phyloP scores from a whole-genome alignment of 2,329 filamentous ascomycete genomes.

The Arthrobotrys pseudoclavata region DNA sequence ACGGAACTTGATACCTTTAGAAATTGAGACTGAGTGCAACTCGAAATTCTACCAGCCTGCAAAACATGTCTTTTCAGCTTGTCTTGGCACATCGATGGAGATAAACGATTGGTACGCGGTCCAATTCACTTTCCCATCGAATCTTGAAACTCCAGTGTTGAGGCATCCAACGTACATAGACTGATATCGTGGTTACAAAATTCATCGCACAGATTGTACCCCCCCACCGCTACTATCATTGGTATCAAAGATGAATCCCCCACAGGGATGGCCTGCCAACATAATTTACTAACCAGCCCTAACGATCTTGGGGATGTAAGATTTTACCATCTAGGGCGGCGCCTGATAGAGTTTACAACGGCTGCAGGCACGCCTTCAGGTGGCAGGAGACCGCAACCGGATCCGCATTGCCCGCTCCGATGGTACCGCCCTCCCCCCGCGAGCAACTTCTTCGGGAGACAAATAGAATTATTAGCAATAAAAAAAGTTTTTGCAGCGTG shows the following conservation, averaged over 20 bases:
- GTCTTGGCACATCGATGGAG: background rate
- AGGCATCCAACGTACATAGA: too few relatives aligned
- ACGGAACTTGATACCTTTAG: background rate
- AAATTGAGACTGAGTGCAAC: background rate
- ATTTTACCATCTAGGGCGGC: background rate
- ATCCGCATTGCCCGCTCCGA: background rate
- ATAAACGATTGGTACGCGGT: too few relatives aligned
- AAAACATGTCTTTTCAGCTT: background rate
- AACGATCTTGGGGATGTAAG: background rate
- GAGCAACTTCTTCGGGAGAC: background rate
- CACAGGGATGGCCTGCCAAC: slow-evolving; percentile 1
- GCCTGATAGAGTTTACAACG: background rate
- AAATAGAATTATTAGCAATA: background rate
- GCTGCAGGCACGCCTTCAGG: background rate
- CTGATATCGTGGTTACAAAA: too few relatives aligned
- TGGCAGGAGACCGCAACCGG: background rate
- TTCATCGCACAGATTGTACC: slow-evolving; percentile 1
- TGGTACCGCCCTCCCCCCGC: background rate
- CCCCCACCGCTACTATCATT: background rate
- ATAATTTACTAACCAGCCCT: background rate
- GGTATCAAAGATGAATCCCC: slow-evolving; percentile 1
- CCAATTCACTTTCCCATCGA: background rate
- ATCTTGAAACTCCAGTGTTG: too few relatives aligned
- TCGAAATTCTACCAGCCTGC: too few relatives aligned
- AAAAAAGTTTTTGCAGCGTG: background rate